Evolutionary conservation across 2,329 filamentous ascomycete genomes (phyloP).

Genomic region (Berkeleyomyces rouxiae): DNA sequence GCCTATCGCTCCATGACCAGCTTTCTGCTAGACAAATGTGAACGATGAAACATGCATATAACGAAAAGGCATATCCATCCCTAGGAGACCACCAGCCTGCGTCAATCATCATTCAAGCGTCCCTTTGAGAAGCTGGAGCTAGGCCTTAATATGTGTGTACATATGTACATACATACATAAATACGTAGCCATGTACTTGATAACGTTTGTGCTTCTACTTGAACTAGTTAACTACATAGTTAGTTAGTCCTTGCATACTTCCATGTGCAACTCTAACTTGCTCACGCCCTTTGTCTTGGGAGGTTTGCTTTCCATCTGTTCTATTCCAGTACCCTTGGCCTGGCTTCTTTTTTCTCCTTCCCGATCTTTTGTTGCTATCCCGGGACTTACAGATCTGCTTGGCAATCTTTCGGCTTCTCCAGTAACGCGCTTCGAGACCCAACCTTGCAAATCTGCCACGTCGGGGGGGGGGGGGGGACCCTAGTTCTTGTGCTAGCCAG

Average conservation of each 20-base stretch:
- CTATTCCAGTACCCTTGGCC: not conserved
- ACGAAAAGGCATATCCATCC: not conserved
- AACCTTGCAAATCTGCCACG: not conserved
- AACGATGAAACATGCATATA: not conserved
- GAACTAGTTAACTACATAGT: too few species aligned
- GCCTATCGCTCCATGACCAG: not conserved
- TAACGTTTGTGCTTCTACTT: too few species aligned
- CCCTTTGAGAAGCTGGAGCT: too few species aligned
- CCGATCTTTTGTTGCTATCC: not conserved
- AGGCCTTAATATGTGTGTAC: too few species aligned
- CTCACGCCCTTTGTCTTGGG: too few species aligned
- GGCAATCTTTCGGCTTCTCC: not conserved
- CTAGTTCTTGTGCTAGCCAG: not conserved
- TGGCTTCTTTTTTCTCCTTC: not conserved
- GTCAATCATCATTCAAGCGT: too few species aligned
- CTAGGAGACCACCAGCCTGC: too few species aligned
- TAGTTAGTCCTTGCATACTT: too few species aligned
- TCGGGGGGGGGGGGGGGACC: not conserved
- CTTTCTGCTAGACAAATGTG: not conserved
- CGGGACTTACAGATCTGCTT: not conserved
- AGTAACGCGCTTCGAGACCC: not conserved
- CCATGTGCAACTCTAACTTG: too few species aligned
- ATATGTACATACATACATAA: too few species aligned
- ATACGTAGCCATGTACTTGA: too few species aligned
- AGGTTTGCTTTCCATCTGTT: too few species aligned